Base-by-base conservation (phyloP, 1,139 yeast genomes). In the Arxiozyma slooffiae region DNA sequence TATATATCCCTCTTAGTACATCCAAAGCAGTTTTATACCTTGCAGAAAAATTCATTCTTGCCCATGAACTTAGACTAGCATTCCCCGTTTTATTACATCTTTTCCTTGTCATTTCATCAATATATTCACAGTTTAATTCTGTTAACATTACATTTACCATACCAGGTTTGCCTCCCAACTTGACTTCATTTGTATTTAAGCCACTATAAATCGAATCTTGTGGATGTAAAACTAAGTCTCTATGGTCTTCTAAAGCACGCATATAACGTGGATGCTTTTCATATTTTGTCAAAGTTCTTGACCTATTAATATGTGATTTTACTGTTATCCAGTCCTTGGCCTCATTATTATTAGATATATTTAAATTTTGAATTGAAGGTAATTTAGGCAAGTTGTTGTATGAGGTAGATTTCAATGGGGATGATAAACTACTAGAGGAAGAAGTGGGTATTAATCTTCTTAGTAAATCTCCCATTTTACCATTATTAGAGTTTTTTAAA, bases 241-340 rank as follows among this genome's bases (percentile, higher is more conserved):
- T 80, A 53, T 84, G 86, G 50, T 79, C 77, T 55, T 82, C 80
- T n/a, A 82, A 77, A 5, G 80, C 84, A 55, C 88, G 71, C 62
- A 77, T 78, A 44, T 85, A 81, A 55, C 97, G 75, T 16, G 75
- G 71, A 52, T 80, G 82, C 52, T 84, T 80, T 57, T 89, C 96
- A 50, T 75, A 78, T 4, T 81, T 73, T 1, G 86, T 78, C 45
- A 89, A 70, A 0, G 96, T 79, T 57, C 83, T 84, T 60, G 90
- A 81, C 58, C 97, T 76, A 62, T 85, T 81, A 49, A 90, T 70
- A 51, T 85, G 90, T 7, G 77, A 70, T 49, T 77, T 76, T 16
- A 72, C 71, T 41, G 76, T 77, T 40, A 78, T 71, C 81, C 81
- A 79, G 48, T 61, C 66, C 18, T 59, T 60, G 9, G 66, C 66